A percentile compares a stretch with the other conserved stretches of the same genome.
phyloP scores from a whole-genome alignment of 345 rosid genomes.

The Triadica sebifera region DNA sequence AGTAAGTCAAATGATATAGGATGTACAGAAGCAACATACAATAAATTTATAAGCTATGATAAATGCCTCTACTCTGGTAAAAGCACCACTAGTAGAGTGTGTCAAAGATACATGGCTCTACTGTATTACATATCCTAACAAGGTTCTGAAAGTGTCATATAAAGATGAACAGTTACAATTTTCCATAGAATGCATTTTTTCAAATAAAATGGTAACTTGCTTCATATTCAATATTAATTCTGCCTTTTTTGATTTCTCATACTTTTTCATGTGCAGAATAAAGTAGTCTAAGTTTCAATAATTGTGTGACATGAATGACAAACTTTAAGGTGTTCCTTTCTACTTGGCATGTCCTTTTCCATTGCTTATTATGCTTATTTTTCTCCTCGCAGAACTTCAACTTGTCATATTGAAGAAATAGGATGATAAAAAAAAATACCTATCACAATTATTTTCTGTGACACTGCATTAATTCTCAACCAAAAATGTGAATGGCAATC shows the following conservation, averaged over 20 bases:
- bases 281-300: not conserved
- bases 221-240: not conserved
- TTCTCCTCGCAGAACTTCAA: not conserved
- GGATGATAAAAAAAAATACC: not conserved
- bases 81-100: not conserved
- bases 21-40: not conserved
- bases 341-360: not conserved
- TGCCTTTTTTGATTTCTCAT: not conserved
- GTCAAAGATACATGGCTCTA: not conserved
- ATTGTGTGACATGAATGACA: not conserved
- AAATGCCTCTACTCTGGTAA: not conserved
- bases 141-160: not conserved
- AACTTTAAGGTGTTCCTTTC: not conserved
- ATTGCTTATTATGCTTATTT: not conserved
- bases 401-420: not conserved
- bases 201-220: not conserved
- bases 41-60: not conserved
- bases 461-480: constrained; percentile 4
- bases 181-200: not conserved
- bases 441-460: constrained; percentile 2
- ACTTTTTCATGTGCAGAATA: not conserved
- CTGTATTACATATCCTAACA: not conserved
- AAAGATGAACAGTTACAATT: not conserved
- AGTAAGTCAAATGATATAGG: constrained; percentile 2
- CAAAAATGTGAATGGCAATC: not conserved